These are phyloP conservation scores for Cercospora zeina DNA, from an alignment of 2,329 filamentous ascomycete species.

Conservation along the genomic window DNA sequence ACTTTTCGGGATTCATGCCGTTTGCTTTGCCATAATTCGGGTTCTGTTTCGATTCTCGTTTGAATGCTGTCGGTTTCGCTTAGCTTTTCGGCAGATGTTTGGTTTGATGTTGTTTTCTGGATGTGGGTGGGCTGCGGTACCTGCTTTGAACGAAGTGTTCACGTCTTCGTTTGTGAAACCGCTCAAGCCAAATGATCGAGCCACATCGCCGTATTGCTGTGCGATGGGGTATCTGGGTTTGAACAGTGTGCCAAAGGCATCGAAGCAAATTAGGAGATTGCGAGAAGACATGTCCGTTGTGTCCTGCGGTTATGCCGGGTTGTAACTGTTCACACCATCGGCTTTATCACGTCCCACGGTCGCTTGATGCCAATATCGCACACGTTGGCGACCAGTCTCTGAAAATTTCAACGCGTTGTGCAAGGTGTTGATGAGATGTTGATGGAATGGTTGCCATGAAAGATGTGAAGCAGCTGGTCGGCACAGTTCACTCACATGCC, in stretches of 20 bases:
- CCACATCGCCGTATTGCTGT: constrained; percentile 57
- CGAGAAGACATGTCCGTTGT: constrained; percentile 22
- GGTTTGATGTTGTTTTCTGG: no score
- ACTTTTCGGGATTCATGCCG: constrained; percentile 54
- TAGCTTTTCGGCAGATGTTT: not conserved
- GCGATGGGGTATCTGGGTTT: constrained; percentile 53
- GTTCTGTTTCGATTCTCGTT: constrained; percentile 47
- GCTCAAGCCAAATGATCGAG: constrained; percentile 52
- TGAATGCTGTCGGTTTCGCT: constrained; percentile 47
- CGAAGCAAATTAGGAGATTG: constrained; percentile 61
- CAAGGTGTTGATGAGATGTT: not conserved
- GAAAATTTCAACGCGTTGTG: not conserved
- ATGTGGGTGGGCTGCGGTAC: no score
- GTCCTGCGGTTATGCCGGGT: not conserved
- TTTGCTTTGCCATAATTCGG: constrained; percentile 62
- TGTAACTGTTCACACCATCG: not conserved
- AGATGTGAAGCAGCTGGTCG: not conserved
- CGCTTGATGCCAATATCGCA: not conserved
- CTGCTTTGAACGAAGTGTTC: constrained; percentile 43
- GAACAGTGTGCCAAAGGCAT: constrained; percentile 67
- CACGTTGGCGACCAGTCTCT: not conserved
- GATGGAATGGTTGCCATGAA: not conserved
- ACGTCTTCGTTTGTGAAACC: constrained; percentile 48
- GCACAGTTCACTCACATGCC: not conserved
- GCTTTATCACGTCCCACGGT: not conserved